Conservation (phyloP, 176 grass and related monocot species). For the Avena eriantha region DNA sequence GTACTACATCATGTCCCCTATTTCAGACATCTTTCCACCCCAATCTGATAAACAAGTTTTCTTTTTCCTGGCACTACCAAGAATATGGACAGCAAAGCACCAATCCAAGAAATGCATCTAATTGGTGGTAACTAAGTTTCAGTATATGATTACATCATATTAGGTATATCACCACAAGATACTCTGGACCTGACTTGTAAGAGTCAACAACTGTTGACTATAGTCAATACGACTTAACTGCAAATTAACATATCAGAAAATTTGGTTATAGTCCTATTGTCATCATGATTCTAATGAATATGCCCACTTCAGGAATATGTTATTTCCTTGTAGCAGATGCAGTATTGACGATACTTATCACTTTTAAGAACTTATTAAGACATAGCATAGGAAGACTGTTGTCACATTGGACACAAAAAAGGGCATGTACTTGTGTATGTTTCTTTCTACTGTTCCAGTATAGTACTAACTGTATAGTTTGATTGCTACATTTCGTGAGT, state of each 20-base stretch:
- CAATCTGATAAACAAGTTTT: background rate
- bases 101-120: constrained; percentile 5
- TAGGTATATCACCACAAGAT: background rate
- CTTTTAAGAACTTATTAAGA: background rate
- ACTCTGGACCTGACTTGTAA: constrained; percentile 6
- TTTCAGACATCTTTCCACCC: background rate
- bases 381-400: background rate
- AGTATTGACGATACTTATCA: background rate
- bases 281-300: background rate
- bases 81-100: background rate
- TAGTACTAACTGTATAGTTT: background rate
- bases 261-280: background rate
- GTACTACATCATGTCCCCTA: constrained; percentile 27
- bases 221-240: background rate
- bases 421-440: background rate
- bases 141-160: constrained; percentile 4
- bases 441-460: background rate
- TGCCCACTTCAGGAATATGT: background rate
- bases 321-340: background rate
- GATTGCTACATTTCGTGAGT: constrained; percentile 15
- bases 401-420: background rate
- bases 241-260: constrained; percentile 1
- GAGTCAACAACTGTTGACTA: background rate
- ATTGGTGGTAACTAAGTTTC: constrained; percentile 18
- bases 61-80: constrained; percentile 1